These are phyloP conservation scores for Thraustotheca clavata DNA, from an alignment of 352 stramenopile species.

Conservation along the genomic window DNA sequence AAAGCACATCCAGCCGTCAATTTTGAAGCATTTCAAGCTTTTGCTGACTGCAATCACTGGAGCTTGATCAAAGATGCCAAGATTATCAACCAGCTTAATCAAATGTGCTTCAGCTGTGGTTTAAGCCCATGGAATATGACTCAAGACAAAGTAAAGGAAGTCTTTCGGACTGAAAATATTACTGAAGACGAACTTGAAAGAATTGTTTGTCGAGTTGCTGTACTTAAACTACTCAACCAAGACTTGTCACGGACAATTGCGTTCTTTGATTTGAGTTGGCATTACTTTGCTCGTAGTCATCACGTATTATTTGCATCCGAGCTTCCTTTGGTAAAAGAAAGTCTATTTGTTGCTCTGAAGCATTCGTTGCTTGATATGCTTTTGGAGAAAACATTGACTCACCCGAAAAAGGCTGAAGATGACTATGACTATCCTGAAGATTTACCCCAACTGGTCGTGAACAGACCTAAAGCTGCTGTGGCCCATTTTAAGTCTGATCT, in stretches of 20 bases:
- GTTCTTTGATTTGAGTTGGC: slow-evolving; percentile 75
- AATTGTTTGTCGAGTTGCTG: slow-evolving; percentile 42
- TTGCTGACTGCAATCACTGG: slow-evolving; percentile 16
- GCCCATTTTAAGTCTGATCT: slow-evolving; percentile 49
- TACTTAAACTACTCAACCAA: slow-evolving; percentile 69
- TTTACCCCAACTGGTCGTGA: slow-evolving; percentile 72
- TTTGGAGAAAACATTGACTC: slow-evolving; percentile 67
- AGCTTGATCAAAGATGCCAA: slow-evolving; percentile 8
- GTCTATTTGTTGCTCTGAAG: slow-evolving; percentile 74
- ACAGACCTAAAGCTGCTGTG: slow-evolving; percentile 73
- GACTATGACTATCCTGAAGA: slow-evolving; percentile 91
- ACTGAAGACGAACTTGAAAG: slow-evolving; percentile 13
- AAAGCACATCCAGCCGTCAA: not conserved
- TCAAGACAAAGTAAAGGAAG: slow-evolving; percentile 15
- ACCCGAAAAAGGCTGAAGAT: slow-evolving; percentile 73
- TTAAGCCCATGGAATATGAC: slow-evolving; percentile 16
- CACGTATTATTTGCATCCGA: slow-evolving; percentile 34
- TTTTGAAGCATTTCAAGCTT: not conserved
- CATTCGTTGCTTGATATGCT: slow-evolving; percentile 60
- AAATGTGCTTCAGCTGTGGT: not conserved
- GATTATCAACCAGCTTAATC: slow-evolving; percentile 6
- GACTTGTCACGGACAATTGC: slow-evolving; percentile 51
- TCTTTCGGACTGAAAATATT: not conserved
- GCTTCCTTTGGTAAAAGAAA: slow-evolving; percentile 50
- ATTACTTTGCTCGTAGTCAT: slow-evolving; percentile 42